These are phyloP conservation scores for Clitoria ternatea DNA, from an alignment of 306 rosid species.

Conservation along the genomic window DNA sequence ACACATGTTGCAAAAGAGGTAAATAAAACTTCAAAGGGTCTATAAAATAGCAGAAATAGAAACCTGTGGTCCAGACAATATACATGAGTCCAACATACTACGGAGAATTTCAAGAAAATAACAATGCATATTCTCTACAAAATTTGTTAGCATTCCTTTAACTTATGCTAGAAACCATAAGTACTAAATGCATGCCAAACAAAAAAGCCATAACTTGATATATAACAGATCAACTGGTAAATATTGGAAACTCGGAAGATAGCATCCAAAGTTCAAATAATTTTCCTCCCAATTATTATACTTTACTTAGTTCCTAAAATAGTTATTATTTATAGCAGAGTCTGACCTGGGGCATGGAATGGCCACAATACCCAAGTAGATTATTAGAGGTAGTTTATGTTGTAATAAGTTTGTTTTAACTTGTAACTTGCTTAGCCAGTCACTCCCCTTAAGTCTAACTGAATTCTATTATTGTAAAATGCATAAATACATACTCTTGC, in stretches of 20 bases:
- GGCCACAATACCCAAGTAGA: too few species aligned
- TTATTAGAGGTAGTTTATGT: too few species aligned
- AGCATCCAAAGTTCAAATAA: background rate
- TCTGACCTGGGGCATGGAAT: too few species aligned
- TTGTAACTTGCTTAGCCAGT: too few species aligned
- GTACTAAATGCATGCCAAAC: background rate
- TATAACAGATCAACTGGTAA: background rate
- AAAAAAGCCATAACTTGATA: background rate
- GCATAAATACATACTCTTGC: too few species aligned
- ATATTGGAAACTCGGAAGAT: background rate
- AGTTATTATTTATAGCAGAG: too few species aligned
- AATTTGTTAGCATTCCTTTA: slow-evolving; percentile 87
- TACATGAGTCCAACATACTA: slow-evolving; percentile 72
- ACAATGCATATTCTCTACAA: slow-evolving; percentile 91
- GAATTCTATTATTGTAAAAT: too few species aligned
- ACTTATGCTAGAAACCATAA: slow-evolving; percentile 47
- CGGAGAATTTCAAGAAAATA: slow-evolving; percentile 99
- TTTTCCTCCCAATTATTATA: background rate
- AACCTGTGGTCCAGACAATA: slow-evolving; percentile 91
- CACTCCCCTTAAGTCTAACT: too few species aligned
- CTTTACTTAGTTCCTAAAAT: background rate
- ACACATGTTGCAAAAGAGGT: background rate
- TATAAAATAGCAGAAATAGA: slow-evolving; percentile 12
- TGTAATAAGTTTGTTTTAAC: too few species aligned
- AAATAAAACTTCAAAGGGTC: background rate